Evolutionary conservation across 73 alveolate genomes (phyloP), one percentile per base, ranked within the genome.

Genomic region (Paramecium caudatum): DNA sequence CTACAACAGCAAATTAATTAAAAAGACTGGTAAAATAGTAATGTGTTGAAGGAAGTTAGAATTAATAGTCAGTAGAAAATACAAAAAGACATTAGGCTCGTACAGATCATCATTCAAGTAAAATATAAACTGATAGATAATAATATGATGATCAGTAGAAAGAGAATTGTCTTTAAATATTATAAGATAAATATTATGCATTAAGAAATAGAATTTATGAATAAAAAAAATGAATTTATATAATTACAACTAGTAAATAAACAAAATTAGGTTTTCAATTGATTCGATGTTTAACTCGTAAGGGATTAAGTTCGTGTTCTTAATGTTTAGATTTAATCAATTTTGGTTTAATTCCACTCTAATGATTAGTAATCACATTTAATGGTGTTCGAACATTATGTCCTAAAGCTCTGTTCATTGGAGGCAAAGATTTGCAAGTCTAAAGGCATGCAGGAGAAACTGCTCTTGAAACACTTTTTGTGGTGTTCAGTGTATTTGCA

Each of bases 381-480:
- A 55, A 10, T 10, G 80, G 80, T 10, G 30, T 55, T 55, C 80
- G 3, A 4, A 10, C 3, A 2, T 55, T n/a, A n/a, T n/a, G 23
- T 23, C 12, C 10, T 0, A 17, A 5, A 25, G 13, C 7, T 55
- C 80, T 0, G 12, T 37, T 55, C 15, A 9, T 43, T 4, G 80
- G 80, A 23, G 80, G 80, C 80, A 55, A 27, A 55, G 80, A 55
- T 55, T 55, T 55, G 21, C 80, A 55, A 55, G 46, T 4, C 23
- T 37, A 55, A 55, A 55, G 41, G 23, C 46, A 10, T 27, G 30
- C 7, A 23, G 80, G 80, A 5, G 80, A 55, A 19, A 55, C 23
- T 16, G 80, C 80, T 55, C 80, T 55, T 55, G 80, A 55, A 23
- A 55, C 80, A 55, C 80, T 55, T 55, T 55, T 55, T 19, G 80